Conservation (phyloP, 2,329 filamentous ascomycete genomes). For the Fusarium penzigii region DNA sequence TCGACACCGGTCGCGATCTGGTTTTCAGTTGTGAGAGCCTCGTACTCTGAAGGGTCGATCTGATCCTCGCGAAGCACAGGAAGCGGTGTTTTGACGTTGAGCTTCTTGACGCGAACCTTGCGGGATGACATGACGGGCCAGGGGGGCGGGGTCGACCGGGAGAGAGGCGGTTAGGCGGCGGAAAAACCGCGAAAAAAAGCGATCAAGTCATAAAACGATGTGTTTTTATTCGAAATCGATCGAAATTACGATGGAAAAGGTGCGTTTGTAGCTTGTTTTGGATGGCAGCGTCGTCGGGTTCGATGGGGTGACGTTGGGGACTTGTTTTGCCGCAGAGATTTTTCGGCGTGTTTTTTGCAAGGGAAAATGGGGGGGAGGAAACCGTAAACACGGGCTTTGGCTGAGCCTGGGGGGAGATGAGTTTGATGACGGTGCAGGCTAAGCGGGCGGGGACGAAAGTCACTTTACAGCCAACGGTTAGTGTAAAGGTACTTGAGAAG, state of each 20-base stretch:
- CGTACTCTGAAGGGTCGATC: conserved; percentile 83
- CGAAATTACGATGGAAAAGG: conserved; percentile 51
- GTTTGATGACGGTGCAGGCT: conserved; percentile 30
- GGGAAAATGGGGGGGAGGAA: conserved; percentile 24
- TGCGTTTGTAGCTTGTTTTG: conserved; percentile 52
- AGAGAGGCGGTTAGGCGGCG: conserved; percentile 46
- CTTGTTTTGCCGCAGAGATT: conserved; percentile 56
- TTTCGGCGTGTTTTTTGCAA: conserved; percentile 46
- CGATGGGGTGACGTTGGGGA: conserved; percentile 59
- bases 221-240: conserved; percentile 56
- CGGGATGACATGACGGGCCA: conserved; percentile 59
- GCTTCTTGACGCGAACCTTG: conserved; percentile 83
- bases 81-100: conserved; percentile 86
- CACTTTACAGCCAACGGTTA: conserved; percentile 23
- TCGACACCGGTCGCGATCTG: conserved; percentile 96
- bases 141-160: conserved; percentile 38
- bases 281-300: conserved; percentile 51
- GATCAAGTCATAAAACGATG: conserved; percentile 61
- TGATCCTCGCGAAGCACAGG: conserved; percentile 87
- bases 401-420: conserved; percentile 11
- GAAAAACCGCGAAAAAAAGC: conserved; percentile 65
- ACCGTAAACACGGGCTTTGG: conserved; percentile 8
- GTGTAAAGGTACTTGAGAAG: conserved; percentile 30
- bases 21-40: conserved; percentile 78
- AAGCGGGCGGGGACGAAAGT: conserved; percentile 22